Evolutionary conservation across 352 stramenopile species (phyloP).

Genomic region (Globisporangium abappressorium): DNA sequence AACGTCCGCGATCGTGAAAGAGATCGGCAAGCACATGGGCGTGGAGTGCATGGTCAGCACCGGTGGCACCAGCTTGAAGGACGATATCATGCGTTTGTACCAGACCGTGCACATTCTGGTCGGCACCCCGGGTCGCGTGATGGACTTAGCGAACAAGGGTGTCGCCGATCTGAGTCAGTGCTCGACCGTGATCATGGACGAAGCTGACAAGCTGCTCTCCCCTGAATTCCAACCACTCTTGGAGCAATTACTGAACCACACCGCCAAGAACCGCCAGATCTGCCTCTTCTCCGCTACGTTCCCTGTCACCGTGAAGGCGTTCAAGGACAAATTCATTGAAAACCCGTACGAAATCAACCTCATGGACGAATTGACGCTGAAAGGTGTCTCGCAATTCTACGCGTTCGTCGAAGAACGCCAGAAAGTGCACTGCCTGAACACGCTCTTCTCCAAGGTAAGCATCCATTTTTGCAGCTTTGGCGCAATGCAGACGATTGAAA

Average conservation of each 20-base stretch:
- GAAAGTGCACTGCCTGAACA: constrained; percentile 99
- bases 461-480: too few species aligned
- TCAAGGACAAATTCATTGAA: constrained; percentile 98
- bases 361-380: constrained; percentile 99
- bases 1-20: constrained; percentile 97
- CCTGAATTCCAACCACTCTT: constrained; percentile 98
- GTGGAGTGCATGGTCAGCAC: constrained; percentile 99
- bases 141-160: constrained; percentile 98
- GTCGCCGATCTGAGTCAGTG: constrained; percentile 96
- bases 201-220: constrained; percentile 99
- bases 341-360: constrained; percentile 99
- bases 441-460: constrained; percentile 94
- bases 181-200: constrained; percentile 98
- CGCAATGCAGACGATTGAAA: too few species aligned
- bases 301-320: constrained; percentile 98
- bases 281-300: constrained; percentile 99
- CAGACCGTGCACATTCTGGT: constrained; percentile 99
- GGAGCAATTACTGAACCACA: constrained; percentile 96
- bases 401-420: constrained; percentile 99
- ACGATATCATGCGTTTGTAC: constrained; percentile 99
- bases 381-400: constrained; percentile 99
- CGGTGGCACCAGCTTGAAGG: constrained; percentile 97
- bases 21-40: constrained; percentile 98
- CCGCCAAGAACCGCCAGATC: constrained; percentile 95
- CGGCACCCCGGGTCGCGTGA: constrained; percentile 97